Evolutionary conservation across 495 filamentous ascomycete genomes (phyloP).

Genomic region (Chaetomidium leptoderma): DNA sequence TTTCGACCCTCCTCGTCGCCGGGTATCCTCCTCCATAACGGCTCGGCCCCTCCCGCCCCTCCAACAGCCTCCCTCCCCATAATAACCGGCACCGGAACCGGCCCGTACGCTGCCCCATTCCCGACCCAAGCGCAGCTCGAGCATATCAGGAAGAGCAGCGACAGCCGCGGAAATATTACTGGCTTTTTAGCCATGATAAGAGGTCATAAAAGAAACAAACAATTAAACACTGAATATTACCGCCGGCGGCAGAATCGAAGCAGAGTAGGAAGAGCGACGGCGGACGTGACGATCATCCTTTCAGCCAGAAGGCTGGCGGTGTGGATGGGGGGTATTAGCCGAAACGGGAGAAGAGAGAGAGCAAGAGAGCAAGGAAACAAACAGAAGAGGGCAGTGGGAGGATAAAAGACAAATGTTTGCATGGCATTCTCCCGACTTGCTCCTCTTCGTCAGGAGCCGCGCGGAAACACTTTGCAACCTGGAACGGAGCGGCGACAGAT

Average conservation of each 20-base stretch:
- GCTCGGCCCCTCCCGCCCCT: slow-evolving; percentile 6
- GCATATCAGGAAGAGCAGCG: slow-evolving; percentile 20
- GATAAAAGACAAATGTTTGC: slow-evolving; percentile 9
- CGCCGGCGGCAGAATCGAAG: slow-evolving; percentile 31
- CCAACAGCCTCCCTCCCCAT: background rate
- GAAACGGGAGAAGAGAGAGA: slow-evolving; percentile 25
- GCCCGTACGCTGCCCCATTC: background rate
- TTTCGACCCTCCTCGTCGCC: background rate
- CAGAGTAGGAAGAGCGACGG: slow-evolving; percentile 19
- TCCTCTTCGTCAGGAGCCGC: background rate
- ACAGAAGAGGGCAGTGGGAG: slow-evolving; percentile 4
- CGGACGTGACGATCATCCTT: slow-evolving; percentile 31
- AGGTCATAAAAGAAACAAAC: slow-evolving; percentile 3
- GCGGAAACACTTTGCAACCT: background rate
- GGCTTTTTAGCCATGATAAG: slow-evolving; percentile 18
- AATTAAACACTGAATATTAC: slow-evolving; percentile 13
- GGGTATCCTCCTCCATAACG: background rate
- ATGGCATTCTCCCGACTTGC: background rate
- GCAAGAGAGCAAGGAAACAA: slow-evolving; percentile 11
- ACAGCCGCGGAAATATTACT: slow-evolving; percentile 14
- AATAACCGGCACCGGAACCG: background rate
- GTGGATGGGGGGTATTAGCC: slow-evolving; percentile 17
- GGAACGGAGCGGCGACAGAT: slow-evolving; percentile 2
- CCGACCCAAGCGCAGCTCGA: slow-evolving; percentile 27
- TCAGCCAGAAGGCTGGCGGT: slow-evolving; percentile 23